These are phyloP conservation scores for Jatropha podagrica DNA, from an alignment of 441 rosid species.

Conservation along the genomic window DNA sequence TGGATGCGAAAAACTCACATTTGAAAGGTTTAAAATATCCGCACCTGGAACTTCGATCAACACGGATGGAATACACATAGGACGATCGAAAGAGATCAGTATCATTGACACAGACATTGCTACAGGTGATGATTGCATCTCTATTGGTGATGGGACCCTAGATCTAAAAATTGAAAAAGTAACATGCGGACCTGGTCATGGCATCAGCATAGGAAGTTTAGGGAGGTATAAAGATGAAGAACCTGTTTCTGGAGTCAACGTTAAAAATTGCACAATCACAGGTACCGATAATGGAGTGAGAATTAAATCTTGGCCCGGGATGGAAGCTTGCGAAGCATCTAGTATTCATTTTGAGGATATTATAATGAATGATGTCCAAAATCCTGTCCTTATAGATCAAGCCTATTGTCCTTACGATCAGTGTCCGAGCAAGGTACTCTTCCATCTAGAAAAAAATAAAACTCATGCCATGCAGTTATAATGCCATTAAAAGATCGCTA, in stretches of 20 bases:
- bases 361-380: neutral
- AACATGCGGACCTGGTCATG: slow-evolving; percentile 29
- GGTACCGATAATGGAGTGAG: slow-evolving; percentile 30
- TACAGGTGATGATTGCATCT: slow-evolving; percentile 37
- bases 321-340: neutral
- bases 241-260: slow-evolving; percentile 25
- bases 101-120: slow-evolving; percentile 13
- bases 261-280: slow-evolving; percentile 23
- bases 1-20: slow-evolving; percentile 36
- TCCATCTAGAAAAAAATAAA: neutral
- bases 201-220: slow-evolving; percentile 37
- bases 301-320: neutral
- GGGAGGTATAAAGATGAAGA: slow-evolving; percentile 31
- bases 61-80: slow-evolving; percentile 59
- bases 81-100: slow-evolving; percentile 30
- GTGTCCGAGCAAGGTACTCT: neutral
- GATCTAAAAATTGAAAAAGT: neutral
- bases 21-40: slow-evolving; percentile 26
- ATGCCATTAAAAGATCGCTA: neutral
- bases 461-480: no score
- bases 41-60: slow-evolving; percentile 44
- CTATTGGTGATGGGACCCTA: slow-evolving; percentile 26
- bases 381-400: neutral
- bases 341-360: neutral
- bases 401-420: neutral